Conservation (phyloP, 1,139 yeast species). For the Lizanozyma gosingica region DNA sequence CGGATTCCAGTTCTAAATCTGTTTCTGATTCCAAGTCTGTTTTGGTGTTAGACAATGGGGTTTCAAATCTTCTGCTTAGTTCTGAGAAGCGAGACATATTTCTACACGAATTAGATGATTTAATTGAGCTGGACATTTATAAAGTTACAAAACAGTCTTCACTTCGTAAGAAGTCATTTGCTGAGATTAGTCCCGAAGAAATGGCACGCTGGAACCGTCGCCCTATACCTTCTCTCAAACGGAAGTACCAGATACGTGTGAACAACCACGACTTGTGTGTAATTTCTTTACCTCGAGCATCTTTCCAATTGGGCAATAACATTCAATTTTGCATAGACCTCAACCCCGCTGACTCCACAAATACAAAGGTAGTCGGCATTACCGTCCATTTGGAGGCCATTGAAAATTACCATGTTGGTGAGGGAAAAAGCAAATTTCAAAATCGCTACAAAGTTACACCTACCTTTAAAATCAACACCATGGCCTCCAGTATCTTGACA, state of each 20-base stretch:
- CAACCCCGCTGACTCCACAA: slow-evolving; percentile 10
- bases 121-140: neutral
- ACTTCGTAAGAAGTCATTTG: neutral
- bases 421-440: slow-evolving; percentile 5
- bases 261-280: slow-evolving; percentile 25
- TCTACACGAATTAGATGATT: slow-evolving; percentile 13
- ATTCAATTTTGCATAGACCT: slow-evolving; percentile 8
- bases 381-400: slow-evolving; percentile 32
- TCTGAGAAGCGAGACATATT: slow-evolving; percentile 14
- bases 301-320: neutral
- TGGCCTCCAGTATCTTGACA: slow-evolving; percentile 14
- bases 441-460: slow-evolving; percentile 33
- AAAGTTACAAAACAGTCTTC: neutral
- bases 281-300: slow-evolving; percentile 16
- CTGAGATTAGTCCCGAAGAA: neutral
- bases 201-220: neutral
- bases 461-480: slow-evolving; percentile 24
- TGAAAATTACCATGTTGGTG: slow-evolving; percentile 23
- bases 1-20: neutral
- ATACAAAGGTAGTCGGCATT: slow-evolving; percentile 24
- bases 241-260: slow-evolving; percentile 28
- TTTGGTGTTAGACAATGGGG: neutral
- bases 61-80: no score
- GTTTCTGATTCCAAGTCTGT: neutral
- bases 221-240: neutral